These are phyloP conservation scores for Termitomyces eurrhizus DNA, from an alignment of 768 basidiomycete genomes.

Conservation along the genomic window DNA sequence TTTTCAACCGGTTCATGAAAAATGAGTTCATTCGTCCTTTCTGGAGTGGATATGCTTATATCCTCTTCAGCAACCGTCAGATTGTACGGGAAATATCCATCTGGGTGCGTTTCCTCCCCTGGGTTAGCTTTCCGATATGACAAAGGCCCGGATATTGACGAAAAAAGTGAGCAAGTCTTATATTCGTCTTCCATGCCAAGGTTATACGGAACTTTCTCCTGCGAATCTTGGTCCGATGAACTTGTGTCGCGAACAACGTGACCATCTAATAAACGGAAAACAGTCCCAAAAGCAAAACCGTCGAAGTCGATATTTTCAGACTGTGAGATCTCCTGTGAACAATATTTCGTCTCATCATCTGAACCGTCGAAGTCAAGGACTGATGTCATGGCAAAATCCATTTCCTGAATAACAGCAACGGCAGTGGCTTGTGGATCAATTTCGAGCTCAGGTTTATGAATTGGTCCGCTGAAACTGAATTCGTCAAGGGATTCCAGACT, in stretches of 20 bases:
- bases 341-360: constrained; percentile 2
- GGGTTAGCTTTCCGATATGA: background rate
- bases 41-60: background rate
- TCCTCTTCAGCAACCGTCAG: background rate
- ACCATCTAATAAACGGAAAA: constrained; percentile 6
- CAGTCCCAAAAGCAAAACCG: constrained; percentile 1
- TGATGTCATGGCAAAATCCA: background rate
- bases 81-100: background rate
- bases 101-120: background rate
- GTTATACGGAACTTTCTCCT: constrained; percentile 5
- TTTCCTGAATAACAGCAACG: background rate
- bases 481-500: constrained; percentile 4
- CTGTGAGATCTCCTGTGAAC: constrained; percentile 6
- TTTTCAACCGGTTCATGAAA: background rate
- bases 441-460: background rate
- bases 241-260: constrained; percentile 11
- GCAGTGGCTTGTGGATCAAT: background rate
- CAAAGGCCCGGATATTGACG: constrained; percentile 7
- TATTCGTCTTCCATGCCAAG: constrained; percentile 6
- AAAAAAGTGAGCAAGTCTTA: constrained; percentile 9
- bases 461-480: background rate
- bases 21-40: background rate
- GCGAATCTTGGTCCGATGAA: constrained; percentile 6
- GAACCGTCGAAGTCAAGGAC: constrained; percentile 13
- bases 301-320: constrained; percentile 1